Base-by-base conservation (phyloP, 345 rosid species). In the Camelina laxa region DNA sequence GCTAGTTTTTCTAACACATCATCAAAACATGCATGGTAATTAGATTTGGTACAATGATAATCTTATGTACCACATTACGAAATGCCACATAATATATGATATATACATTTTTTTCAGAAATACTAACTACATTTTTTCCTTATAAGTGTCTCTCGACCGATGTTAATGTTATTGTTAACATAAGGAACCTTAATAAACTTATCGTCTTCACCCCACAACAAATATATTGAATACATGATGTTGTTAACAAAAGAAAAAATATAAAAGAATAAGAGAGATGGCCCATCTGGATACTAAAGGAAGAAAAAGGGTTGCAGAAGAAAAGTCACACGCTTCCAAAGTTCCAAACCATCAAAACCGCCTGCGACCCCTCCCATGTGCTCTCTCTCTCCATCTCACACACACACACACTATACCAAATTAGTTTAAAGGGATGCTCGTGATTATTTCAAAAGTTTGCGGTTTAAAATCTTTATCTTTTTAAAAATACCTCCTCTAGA, bases 321-420 rank as follows among this genome's bases (percentile, higher is more conserved):
- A 66, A 78, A 63, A 71, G 77, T 68, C 70, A 72, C 77, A 78
- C 77, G 81, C 77, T 67, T 78, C 77, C 77, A 72, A 78, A 78
- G 73, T 44, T 66, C 54, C 60, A 58, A 58, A 78, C 80, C 56
- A 71, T 72, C 80, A 59, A 65, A 71, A 70, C 80, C 67, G 72
- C 41, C 80, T 65, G 72, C 68, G 41, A 30, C 55, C 12, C 12
- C 60, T 51, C 67, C 67, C 76, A 71, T 77, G 80, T 71, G 76
- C 80, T 45, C 6, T 63, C 80, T 77, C 48, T 76, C 60, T 64
- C 75, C 16, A 2, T 21, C 69, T 10, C 45, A 27, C 30, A 27
- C 45, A 12, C 62, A 17, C 48, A 11, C 16, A 21, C 16, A 13
- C 38, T 15, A 22, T 13, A 13, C 16, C 49, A 21, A 5, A 5